A percentile compares a stretch with the other conserved stretches of the same genome.
Evolutionary conservation across 257 asterid genomes (phyloP).

Genomic region (Solanum chmielewskii): DNA sequence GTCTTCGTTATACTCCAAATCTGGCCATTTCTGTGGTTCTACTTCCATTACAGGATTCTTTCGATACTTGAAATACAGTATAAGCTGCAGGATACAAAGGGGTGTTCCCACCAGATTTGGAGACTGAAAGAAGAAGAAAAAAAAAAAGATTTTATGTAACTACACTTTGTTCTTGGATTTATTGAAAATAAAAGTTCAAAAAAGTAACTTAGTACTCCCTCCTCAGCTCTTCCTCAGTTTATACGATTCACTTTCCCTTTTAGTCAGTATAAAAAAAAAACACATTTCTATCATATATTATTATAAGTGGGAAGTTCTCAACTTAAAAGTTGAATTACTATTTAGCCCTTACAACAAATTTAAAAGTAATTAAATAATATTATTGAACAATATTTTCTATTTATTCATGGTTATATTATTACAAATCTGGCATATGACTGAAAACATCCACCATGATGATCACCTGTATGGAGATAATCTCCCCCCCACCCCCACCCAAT

Average conservation of each 20-base stretch:
- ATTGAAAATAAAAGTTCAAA: neutral
- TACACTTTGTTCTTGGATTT: neutral
- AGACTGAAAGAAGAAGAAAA: constrained; percentile 20
- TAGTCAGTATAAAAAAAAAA: neutral
- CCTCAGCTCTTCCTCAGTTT: rapidly evolving
- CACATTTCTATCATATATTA: too few relatives aligned
- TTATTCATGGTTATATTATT: too few relatives aligned
- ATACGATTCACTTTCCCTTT: neutral
- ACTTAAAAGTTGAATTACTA: too few relatives aligned
- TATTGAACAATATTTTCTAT: too few relatives aligned
- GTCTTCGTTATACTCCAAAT: constrained; percentile 2
- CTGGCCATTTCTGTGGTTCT: constrained; percentile 32
- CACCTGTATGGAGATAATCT: too few relatives aligned
- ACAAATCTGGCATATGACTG: too few relatives aligned
- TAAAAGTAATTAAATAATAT: too few relatives aligned
- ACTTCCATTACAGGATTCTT: constrained; percentile 2
- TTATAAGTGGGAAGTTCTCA: too few relatives aligned
- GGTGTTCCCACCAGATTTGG: constrained; percentile 76
- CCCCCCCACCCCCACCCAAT: too few relatives aligned
- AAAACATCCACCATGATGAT: too few relatives aligned
- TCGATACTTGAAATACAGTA: constrained; percentile 59
- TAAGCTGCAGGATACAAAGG: constrained; percentile 56
- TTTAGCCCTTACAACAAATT: too few relatives aligned
- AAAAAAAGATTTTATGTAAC: neutral
- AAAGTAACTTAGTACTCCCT: neutral